Conservation (phyloP, 2,329 filamentous ascomycete genomes). For the Microcera coccophila region DNA sequence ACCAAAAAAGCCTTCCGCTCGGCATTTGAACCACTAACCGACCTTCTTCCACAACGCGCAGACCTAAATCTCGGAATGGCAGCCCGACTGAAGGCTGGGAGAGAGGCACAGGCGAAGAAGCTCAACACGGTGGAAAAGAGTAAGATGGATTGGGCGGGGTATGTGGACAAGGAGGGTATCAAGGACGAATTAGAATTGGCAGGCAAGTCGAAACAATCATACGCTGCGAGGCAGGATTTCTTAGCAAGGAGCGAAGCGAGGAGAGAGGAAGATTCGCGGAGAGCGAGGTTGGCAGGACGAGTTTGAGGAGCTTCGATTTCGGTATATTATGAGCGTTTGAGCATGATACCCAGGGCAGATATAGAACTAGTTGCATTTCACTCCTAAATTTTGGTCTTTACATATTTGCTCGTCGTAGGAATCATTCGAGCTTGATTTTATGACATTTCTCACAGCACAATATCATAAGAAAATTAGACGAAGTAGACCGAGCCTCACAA, state of each 20-base stretch:
- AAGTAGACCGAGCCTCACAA: no score
- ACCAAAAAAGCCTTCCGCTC: conserved; percentile 59
- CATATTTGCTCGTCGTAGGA: no score
- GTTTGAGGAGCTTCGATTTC: conserved; percentile 15
- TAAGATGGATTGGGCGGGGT: conserved; percentile 69
- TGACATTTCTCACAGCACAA: no score
- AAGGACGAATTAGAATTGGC: conserved; percentile 64
- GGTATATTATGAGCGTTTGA: conserved; percentile 17
- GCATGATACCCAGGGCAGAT: conserved; percentile 26
- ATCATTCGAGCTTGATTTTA: no score
- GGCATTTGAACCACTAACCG: conserved; percentile 56
- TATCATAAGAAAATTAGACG: no score
- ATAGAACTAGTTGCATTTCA: not conserved
- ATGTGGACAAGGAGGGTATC: conserved; percentile 67
- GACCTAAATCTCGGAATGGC: conserved; percentile 58
- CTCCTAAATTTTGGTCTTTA: no score
- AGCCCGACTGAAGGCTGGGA: conserved; percentile 45
- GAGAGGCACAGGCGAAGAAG: conserved; percentile 55
- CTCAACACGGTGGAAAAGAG: conserved; percentile 70
- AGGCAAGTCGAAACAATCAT: conserved; percentile 62
- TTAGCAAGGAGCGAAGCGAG: conserved; percentile 60
- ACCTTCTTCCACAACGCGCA: conserved; percentile 41
- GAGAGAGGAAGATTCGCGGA: conserved; percentile 57
- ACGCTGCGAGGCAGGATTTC: conserved; percentile 60
- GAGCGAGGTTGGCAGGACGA: conserved; percentile 45